Conservation (phyloP, 805 yeast species). For the Saccharomyces mikatae region DNA sequence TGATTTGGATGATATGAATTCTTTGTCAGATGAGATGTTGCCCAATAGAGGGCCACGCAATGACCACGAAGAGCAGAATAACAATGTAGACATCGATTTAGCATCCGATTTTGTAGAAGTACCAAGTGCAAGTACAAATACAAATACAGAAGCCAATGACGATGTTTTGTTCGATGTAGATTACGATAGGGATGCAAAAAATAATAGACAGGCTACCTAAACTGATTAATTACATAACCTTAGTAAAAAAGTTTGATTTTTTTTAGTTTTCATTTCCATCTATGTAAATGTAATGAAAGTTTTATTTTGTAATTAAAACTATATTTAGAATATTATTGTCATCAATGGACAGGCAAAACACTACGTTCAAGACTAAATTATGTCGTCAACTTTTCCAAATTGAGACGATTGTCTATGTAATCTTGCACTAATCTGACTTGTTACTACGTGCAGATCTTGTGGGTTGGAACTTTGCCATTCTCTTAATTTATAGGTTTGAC, state of each 20-base stretch:
- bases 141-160: background rate
- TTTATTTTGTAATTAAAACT: background rate
- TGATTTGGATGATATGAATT: slow-evolving; percentile 49
- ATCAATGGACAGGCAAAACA: background rate
- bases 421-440: slow-evolving; percentile 47
- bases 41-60: slow-evolving; percentile 28
- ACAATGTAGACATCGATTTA: slow-evolving; percentile 13
- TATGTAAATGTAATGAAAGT: background rate
- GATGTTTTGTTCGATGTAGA: background rate
- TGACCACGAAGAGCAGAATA: slow-evolving; percentile 32
- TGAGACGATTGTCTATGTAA: slow-evolving; percentile 6
- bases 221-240: background rate
- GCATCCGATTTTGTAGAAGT: background rate
- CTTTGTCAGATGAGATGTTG: slow-evolving; percentile 32
- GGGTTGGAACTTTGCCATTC: slow-evolving; percentile 74
- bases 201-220: background rate
- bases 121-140: background rate
- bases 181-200: background rate
- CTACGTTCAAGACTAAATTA: background rate
- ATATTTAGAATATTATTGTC: background rate
- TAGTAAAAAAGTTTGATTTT: background rate
- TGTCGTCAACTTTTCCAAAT: background rate
- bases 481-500: slow-evolving; percentile 62
- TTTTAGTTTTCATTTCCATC: background rate
- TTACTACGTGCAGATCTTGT: slow-evolving; percentile 66